These are phyloP conservation scores for Leccinum incarnatum DNA, from an alignment of 768 basidiomycete genomes.

Conservation along the genomic window DNA sequence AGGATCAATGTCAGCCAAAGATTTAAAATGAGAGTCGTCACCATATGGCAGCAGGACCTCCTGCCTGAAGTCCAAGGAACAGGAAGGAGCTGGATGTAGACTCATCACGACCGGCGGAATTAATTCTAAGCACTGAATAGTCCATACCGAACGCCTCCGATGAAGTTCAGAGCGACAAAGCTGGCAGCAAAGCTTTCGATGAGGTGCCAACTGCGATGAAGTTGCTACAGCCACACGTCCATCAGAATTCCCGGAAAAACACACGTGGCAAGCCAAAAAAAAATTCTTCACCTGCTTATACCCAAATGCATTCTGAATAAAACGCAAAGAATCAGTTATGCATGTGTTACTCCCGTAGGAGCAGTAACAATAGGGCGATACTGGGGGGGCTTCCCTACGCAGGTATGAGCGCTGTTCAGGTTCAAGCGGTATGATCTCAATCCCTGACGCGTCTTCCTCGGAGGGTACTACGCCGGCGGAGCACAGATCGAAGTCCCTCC, in stretches of 20 bases:
- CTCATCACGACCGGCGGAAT: constrained; percentile 2
- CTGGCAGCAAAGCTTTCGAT: constrained; percentile 86
- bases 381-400: constrained; percentile 94
- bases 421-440: constrained; percentile 99
- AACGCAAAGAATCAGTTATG: constrained; percentile 49
- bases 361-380: constrained; percentile 48
- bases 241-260: not conserved
- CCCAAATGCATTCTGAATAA: constrained; percentile 61
- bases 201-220: constrained; percentile 83
- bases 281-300: constrained; percentile 64
- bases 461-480: constrained; percentile 9
- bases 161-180: constrained; percentile 88
- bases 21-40: constrained; percentile 21
- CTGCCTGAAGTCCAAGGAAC: constrained; percentile 79
- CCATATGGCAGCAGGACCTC: constrained; percentile 88
- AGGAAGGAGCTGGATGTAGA: constrained; percentile 55
- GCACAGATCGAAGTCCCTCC: constrained; percentile 8
- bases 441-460: constrained; percentile 44
- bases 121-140: not conserved
- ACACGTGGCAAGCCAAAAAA: not conserved
- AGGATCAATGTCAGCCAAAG: constrained; percentile 7
- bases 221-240: constrained; percentile 48
- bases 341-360: constrained; percentile 36
- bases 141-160: constrained; percentile 75
- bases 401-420: constrained; percentile 95